Percentiles rank a stretch among this genome's conserved stretches.
Evolutionary conservation across 768 basidiomycete species (phyloP).

Genomic region (Rhodotorula diobovata): DNA sequence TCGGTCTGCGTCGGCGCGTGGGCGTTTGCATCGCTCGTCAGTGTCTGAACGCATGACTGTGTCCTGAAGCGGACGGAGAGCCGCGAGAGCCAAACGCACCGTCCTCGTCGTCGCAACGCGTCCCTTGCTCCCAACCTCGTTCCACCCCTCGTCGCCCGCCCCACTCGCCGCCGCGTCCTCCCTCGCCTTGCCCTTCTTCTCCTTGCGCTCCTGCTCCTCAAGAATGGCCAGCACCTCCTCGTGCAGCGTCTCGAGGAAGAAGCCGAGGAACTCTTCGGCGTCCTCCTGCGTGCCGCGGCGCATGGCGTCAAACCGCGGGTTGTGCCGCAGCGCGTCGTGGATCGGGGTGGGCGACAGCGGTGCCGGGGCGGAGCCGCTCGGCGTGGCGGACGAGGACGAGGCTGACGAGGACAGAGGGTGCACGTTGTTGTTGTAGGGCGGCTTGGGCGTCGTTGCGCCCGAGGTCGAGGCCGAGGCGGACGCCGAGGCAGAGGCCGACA

Average conservation of each 20-base stretch:
- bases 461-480: slow-evolving; percentile 33
- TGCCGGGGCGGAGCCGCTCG: slow-evolving; percentile 34
- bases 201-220: slow-evolving; percentile 11
- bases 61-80: too few species aligned
- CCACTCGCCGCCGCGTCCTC: slow-evolving; percentile 47
- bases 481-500: slow-evolving; percentile 46
- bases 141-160: slow-evolving; percentile 61
- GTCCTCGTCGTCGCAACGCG: slow-evolving; percentile 71
- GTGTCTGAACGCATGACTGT: too few species aligned
- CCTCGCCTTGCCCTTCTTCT: slow-evolving; percentile 47
- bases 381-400: slow-evolving; percentile 39
- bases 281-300: slow-evolving; percentile 94
- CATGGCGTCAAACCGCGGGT: slow-evolving; percentile 91
- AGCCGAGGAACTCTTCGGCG: slow-evolving; percentile 97
- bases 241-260: slow-evolving; percentile 88
- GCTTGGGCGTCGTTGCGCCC: background rate
- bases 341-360: slow-evolving; percentile 64
- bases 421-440: background rate
- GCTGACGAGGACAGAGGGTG: slow-evolving; percentile 21
- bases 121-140: slow-evolving; percentile 88
- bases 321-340: slow-evolving; percentile 88
- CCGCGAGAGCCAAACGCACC: slow-evolving; percentile 51
- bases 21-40: background rate
- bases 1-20: slow-evolving; percentile 64
- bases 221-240: slow-evolving; percentile 67